A percentile compares a stretch with the other conserved stretches of the same genome.
phyloP scores from a whole-genome alignment of 2,329 filamentous ascomycete species.

The Neofusicoccum ribis region DNA sequence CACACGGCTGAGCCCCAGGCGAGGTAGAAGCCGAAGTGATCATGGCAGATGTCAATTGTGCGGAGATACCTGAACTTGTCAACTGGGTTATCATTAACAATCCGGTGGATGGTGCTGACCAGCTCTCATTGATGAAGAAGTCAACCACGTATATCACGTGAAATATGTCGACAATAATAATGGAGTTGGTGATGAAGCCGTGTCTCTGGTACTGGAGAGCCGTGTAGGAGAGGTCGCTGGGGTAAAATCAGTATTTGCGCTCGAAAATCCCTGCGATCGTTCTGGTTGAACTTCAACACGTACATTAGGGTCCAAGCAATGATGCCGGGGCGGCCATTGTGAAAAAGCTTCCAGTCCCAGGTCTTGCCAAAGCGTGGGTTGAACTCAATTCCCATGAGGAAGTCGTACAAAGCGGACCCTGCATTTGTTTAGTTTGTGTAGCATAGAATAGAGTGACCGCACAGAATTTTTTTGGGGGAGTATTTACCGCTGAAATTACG shows the following conservation, averaged over 20 bases:
- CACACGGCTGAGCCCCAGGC: constrained; percentile 40
- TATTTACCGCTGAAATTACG: constrained; percentile 19
- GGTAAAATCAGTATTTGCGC: not conserved
- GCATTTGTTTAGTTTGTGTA: not conserved
- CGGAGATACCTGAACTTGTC: constrained; percentile 38
- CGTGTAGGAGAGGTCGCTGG: constrained; percentile 41
- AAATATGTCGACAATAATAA: constrained; percentile 47
- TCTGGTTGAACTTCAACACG: constrained; percentile 10
- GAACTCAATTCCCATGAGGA: constrained; percentile 70
- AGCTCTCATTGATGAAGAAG: constrained; percentile 53
- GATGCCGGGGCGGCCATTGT: constrained; percentile 50
- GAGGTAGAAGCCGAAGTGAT: constrained; percentile 46
- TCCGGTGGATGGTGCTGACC: constrained; percentile 28
- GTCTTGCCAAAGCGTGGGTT: constrained; percentile 32
- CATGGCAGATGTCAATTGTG: constrained; percentile 46
- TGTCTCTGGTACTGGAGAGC: constrained; percentile 46
- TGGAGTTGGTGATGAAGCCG: constrained; percentile 43
- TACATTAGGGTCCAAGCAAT: constrained; percentile 51
- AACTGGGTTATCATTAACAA: not conserved
- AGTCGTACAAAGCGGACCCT: constrained; percentile 32
- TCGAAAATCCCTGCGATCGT: not conserved
- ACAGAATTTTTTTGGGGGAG: not conserved
- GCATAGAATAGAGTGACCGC: not conserved
- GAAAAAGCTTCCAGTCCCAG: constrained; percentile 27
- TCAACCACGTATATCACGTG: constrained; percentile 50